Conservation (phyloP, 2,329 filamentous ascomycete genomes). For the Hymenoscyphus occultus region DNA sequence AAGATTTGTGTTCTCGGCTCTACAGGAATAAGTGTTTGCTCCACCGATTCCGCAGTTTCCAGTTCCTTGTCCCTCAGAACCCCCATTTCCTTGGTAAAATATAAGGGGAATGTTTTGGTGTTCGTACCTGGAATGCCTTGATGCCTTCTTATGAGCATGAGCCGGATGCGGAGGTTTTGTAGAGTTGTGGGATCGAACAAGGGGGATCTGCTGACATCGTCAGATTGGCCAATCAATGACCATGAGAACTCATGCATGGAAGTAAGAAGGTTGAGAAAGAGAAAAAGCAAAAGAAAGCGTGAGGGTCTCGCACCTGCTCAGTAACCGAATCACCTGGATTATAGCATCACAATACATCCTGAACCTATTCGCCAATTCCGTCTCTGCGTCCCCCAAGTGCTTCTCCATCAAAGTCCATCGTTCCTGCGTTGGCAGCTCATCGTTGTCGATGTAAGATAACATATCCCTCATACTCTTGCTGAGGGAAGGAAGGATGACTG, state of each 20-base stretch:
- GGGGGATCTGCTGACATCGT: conserved; percentile 41
- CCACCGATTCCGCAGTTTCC: background rate
- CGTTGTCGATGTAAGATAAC: conserved; percentile 49
- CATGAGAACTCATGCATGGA: conserved; percentile 12
- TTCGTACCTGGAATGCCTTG: conserved; percentile 46
- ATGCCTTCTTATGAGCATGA: conserved; percentile 52
- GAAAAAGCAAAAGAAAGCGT: background rate
- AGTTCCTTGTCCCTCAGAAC: background rate
- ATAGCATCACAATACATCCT: conserved; percentile 55
- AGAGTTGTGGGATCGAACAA: conserved; percentile 55
- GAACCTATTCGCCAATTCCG: conserved; percentile 52
- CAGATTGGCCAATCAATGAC: conserved; percentile 17
- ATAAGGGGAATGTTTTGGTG: background rate
- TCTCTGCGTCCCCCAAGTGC: conserved; percentile 50
- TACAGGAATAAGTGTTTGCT: background rate
- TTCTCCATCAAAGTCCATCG: conserved; percentile 60
- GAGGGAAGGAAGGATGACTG: conserved; percentile 55
- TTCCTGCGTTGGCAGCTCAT: conserved; percentile 44
- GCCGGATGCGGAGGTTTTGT: conserved; percentile 47
- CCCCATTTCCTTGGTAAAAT: background rate
- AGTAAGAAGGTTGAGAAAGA: conserved; percentile 1
- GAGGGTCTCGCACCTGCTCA: conserved; percentile 46
- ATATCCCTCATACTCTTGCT: conserved; percentile 53
- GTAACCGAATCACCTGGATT: conserved; percentile 46
- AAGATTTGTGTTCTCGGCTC: background rate